Base-by-base conservation (phyloP, 2,329 filamentous ascomycete species). In the Pseudocercospora eumusae region DNA sequence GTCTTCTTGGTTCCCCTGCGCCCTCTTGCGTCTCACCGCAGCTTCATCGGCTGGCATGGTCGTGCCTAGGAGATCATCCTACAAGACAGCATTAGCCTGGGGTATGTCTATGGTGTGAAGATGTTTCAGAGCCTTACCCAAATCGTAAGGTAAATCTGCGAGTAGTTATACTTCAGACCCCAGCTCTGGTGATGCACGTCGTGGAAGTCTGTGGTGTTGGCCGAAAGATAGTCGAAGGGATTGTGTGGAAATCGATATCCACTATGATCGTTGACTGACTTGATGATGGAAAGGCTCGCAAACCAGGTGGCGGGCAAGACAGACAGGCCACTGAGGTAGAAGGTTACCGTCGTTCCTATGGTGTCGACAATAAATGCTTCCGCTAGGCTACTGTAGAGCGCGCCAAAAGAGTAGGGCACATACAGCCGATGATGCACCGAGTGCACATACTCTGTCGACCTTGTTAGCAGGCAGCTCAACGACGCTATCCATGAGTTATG, bases 181-280 rank as follows among this genome's bases (percentile, higher is more conserved):
- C 59, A 61, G 25, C 28, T 57, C 23, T 61, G 59, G 33, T 61
- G 59, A 27, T 61, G 59, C 10, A 61, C 45, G 18, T 61, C 59
- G 31, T 61, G 59, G 23, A 57, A 61, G 8, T 52, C 59, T 8
- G 59, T 53, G 11, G 40, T 57, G 25, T 57, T 61, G 5, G 15
- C 40, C 8, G 59, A 57, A 1, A 61, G 2, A 44, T 61, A 57
- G n/a, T 61, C 23, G 10, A 61, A 57, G n/a, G 45, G 33, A 49
- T 57, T 28, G 31, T 53, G 42, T 8, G 57, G 57, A 25, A 59
- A 54, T 6, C n/a, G 11, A 54, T 59, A 59, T 11, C 57, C 57
- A 44, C 57, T 54, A 47, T 59, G 57, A 49, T 59, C 57, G 21
- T 36, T 53, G 1, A 59, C 57, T 18, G 45, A 23, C 21, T 59